Evolutionary conservation across 805 yeast genomes (phyloP), one percentile per base, ranked within the genome.

Genomic region (Wickerhamomyces kurtzmanii): DNA sequence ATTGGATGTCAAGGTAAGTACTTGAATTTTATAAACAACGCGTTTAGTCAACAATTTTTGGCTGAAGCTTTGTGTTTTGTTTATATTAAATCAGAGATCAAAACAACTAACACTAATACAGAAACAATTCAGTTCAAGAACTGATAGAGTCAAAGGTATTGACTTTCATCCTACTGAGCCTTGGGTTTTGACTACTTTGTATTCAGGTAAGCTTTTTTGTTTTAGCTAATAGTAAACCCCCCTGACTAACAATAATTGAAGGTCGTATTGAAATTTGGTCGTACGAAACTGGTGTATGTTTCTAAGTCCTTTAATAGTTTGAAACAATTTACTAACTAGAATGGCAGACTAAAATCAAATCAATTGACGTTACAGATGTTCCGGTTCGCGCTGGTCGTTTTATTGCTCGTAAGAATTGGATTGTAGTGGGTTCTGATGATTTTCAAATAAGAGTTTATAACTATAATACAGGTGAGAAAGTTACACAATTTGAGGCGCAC

Each of bases 141-240:
- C 96, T 22, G 96, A 87, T 55, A 78, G 99, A 55, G 96, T 91
- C 52, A 91, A 91, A 58, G 96, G 96, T 27, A 80, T 91, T 49
- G 99, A 91, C 58, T 82, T 91, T 67, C 99, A 91, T 55, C 98
- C 98, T 15, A 67, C 87, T 13, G 98, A 91, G 55, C 97, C 98
- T 30, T 89, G 97, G 97, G 75, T 86, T 29, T 65, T 86, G 47
- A 78, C 89, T 30, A 85, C 96, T n/a, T 65, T 84, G 33, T 86
- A 83, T 57, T 81, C 87, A 28, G 98, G 95, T 41, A 71, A 71
- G 53, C 39, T 4, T 9, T n/a, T 5, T 12, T 21, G n/a, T n/a
- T 12, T 12, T 25, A 6, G 11, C 8, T 12, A 7, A 12, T 20
- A 22, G 4, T 12, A 5, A 11, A 9, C n/a, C 10, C 9, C 14